Percentiles rank a stretch among this genome's conserved stretches.
These are phyloP conservation scores for Clavispora vitiphila DNA, from an alignment of 805 yeast species.

Conservation along the genomic window DNA sequence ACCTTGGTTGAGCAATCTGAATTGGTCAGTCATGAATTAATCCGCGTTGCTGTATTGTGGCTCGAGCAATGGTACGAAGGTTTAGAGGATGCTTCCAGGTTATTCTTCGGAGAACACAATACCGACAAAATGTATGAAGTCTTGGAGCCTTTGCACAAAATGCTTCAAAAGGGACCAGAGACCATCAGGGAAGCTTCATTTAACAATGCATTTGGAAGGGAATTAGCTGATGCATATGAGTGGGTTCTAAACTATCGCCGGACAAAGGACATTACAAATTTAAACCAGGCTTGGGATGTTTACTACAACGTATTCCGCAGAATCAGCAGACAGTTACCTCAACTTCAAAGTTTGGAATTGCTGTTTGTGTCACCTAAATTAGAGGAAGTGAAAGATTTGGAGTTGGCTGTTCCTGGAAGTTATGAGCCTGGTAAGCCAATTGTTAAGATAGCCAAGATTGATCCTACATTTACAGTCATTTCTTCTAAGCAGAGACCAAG, in stretches of 20 bases:
- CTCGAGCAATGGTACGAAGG: slow-evolving; percentile 98
- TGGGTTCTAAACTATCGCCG: slow-evolving; percentile 86
- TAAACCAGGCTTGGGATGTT: slow-evolving; percentile 97
- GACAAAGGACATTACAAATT: slow-evolving; percentile 78
- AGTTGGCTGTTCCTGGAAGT: slow-evolving; percentile 91
- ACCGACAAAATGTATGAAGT: slow-evolving; percentile 92
- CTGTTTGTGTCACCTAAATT: slow-evolving; percentile 93
- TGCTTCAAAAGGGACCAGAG: slow-evolving; percentile 83
- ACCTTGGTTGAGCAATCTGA: slow-evolving; percentile 86
- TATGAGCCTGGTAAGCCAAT: slow-evolving; percentile 81
- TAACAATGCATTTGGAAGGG: slow-evolving; percentile 90
- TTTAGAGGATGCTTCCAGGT: slow-evolving; percentile 90
- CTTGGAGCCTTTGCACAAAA: slow-evolving; percentile 80
- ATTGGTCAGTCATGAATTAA: slow-evolving; percentile 86
- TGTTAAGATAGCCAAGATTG: slow-evolving; percentile 67
- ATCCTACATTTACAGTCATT: slow-evolving; percentile 78
- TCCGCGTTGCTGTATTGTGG: slow-evolving; percentile 94
- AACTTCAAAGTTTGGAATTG: slow-evolving; percentile 76
- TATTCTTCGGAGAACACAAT: slow-evolving; percentile 90
- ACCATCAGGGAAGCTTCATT: slow-evolving; percentile 91
- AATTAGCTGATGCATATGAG: slow-evolving; percentile 84
- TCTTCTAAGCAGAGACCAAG: slow-evolving; percentile 97
- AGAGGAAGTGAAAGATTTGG: slow-evolving; percentile 70
- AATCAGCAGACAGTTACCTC: slow-evolving; percentile 84
- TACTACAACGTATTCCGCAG: slow-evolving; percentile 91